Evolutionary conservation across 2,329 filamentous ascomycete genomes (phyloP), one percentile per base, ranked within the genome.

Genomic region (Amesomyces nigricolor): DNA sequence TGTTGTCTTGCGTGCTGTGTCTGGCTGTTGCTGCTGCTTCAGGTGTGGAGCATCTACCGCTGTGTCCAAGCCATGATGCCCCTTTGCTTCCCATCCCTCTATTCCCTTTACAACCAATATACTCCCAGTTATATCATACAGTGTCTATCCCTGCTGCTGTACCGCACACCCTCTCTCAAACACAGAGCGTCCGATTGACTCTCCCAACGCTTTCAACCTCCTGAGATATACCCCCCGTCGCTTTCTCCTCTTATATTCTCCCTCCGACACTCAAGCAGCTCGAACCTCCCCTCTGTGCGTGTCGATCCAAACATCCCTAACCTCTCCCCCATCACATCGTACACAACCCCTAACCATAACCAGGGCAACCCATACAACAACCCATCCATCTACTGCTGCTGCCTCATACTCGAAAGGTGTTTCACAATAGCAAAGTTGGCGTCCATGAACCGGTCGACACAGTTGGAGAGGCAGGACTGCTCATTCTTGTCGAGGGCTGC

Each of bases 371-470:
- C 22, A 19, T 19, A 19, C 17, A 19, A 19, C 17, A 19, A 19
- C 17, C 17, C 17, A 19, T 45, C 54, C 51, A 29, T 40, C 51
- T 53, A 51, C 51, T 43, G 54, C 52, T 59, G 49, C 46, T 69
- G 63, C 35, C 78, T 75, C 75, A 81, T 73, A 60, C 68, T 80
- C 70, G 94, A 85, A 66, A 97, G 75, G 70, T 96, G 88, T 77
- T 85, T 87, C 72, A 96, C 76, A n/a, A 95, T 88, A 51, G 89
- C 77, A 62, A 88, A 74, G 73, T 92, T 94, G 60, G 91, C 82
- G 72, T 99, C 94, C 75, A 97, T 80, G 74, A 95, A 97, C 54
- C 94, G 81, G 66, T 96, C 89, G 54, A 97, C 91, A 68, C 94
- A 99, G 77, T 96, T 96, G 70, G 85, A 78, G 70, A 96, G 81